phyloP scores from a whole-genome alignment of 2,329 filamentous ascomycete species.

The Grosmannia serpens region DNA sequence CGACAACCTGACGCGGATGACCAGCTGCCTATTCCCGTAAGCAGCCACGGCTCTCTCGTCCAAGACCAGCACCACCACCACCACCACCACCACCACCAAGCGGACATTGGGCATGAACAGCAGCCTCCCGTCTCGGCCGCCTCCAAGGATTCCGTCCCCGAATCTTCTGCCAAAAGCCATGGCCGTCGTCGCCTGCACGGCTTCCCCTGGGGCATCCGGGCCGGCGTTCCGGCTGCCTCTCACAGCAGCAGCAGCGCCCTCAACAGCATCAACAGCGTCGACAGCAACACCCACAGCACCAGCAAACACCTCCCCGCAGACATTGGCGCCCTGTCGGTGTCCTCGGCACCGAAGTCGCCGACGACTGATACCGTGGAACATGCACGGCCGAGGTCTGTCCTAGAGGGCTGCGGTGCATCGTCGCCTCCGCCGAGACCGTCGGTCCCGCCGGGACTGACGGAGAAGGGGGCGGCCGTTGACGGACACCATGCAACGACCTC shows the following conservation, averaged over 20 bases:
- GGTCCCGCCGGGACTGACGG: background rate
- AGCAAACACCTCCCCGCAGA: background rate
- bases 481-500: background rate
- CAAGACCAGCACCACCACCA: background rate
- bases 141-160: no score
- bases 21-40: conserved; percentile 16
- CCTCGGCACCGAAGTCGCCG: conserved; percentile 14
- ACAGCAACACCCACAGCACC: background rate
- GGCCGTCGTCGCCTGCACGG: background rate
- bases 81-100: background rate
- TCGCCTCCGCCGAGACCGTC: background rate
- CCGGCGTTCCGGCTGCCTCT: background rate
- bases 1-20: conserved; percentile 26
- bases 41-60: conserved; percentile 4
- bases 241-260: background rate
- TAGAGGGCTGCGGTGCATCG: conserved; percentile 24
- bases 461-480: background rate
- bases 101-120: background rate
- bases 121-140: background rate
- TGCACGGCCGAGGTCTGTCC: conserved; percentile 46
- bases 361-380: conserved; percentile 34
- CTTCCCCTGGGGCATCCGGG: background rate
- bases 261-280: background rate
- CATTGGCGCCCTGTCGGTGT: background rate
- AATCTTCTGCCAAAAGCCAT: conserved; percentile 12